These are phyloP conservation scores for Yarrowia hollandica DNA, from an alignment of 805 yeast species.

Conservation along the genomic window DNA sequence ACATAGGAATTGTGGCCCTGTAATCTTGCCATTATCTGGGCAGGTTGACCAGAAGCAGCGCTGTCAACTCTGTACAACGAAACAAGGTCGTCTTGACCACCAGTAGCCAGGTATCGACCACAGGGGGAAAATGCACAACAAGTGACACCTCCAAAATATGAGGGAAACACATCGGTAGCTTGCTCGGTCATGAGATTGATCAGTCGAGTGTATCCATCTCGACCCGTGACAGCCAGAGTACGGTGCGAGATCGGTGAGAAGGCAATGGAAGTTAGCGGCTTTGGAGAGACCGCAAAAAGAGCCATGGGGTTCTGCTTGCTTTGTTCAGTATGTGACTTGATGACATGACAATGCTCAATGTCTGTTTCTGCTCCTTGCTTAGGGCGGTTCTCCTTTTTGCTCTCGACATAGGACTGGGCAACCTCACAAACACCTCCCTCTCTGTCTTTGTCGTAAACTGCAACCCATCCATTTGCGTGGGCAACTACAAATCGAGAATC, in stretches of 20 bases:
- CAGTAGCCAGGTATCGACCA: constrained; percentile 49
- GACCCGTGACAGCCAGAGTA: constrained; percentile 47
- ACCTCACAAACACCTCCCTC: constrained; percentile 45
- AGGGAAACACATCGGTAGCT: constrained; percentile 56
- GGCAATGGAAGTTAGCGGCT: constrained; percentile 54
- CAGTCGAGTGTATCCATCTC: constrained; percentile 63
- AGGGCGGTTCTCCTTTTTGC: not conserved
- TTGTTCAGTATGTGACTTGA: constrained; percentile 14
- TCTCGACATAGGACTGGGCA: constrained; percentile 7
- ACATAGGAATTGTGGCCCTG: constrained; percentile 59
- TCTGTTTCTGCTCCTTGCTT: not conserved
- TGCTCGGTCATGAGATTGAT: constrained; percentile 51
- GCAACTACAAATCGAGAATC: constrained; percentile 55
- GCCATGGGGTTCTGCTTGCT: constrained; percentile 50
- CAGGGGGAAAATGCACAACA: constrained; percentile 58
- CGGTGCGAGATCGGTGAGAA: constrained; percentile 44
- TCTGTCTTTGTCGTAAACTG: constrained; percentile 51
- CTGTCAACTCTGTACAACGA: constrained; percentile 46
- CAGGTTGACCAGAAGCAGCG: not conserved
- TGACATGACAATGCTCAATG: constrained; percentile 22
- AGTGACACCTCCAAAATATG: constrained; percentile 65
- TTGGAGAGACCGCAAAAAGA: constrained; percentile 61
- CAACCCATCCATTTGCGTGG: constrained; percentile 61
- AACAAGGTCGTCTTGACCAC: constrained; percentile 57
- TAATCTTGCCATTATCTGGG: constrained; percentile 42